Evolutionary conservation across 1,284 basidiomycete genomes (phyloP).

Genomic region (Bjerkandera adusta): DNA sequence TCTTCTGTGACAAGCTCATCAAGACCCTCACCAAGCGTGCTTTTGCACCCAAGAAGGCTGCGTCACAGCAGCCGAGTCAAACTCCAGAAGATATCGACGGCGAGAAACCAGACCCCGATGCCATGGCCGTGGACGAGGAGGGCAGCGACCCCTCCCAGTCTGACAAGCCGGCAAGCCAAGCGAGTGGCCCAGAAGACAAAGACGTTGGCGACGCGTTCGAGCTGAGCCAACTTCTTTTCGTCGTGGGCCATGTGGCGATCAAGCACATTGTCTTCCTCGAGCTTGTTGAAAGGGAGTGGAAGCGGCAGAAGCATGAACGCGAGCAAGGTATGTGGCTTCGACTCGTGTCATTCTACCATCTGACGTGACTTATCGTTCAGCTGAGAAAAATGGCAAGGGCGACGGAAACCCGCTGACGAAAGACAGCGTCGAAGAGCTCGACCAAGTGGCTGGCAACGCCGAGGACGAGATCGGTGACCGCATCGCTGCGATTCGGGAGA

Average conservation of each 20-base stretch:
- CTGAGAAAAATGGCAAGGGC: slow-evolving; percentile 54
- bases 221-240: slow-evolving; percentile 89
- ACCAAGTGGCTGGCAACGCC: slow-evolving; percentile 96
- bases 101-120: slow-evolving; percentile 29
- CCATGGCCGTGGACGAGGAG: slow-evolving; percentile 51
- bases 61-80: slow-evolving; percentile 27
- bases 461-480: slow-evolving; percentile 98
- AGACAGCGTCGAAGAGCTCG: slow-evolving; percentile 87
- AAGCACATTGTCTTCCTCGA: slow-evolving; percentile 98
- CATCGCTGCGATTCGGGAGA: slow-evolving; percentile 82
- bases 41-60: slow-evolving; percentile 43
- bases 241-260: slow-evolving; percentile 95
- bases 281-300: slow-evolving; percentile 96
- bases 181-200: slow-evolving; percentile 31
- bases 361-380: too few relatives aligned
- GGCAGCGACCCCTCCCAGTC: slow-evolving; percentile 13
- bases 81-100: slow-evolving; percentile 5
- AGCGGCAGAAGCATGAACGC: slow-evolving; percentile 91
- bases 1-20: slow-evolving; percentile 80
- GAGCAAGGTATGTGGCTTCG: slow-evolving; percentile 58
- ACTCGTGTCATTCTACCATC: too few relatives aligned
- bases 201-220: slow-evolving; percentile 81
- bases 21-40: slow-evolving; percentile 77
- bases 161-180: slow-evolving; percentile 14
- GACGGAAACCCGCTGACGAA: slow-evolving; percentile 30